Conservation (phyloP, 2,329 filamentous ascomycete species). For the Tolypocladium cylindrosporum region DNA sequence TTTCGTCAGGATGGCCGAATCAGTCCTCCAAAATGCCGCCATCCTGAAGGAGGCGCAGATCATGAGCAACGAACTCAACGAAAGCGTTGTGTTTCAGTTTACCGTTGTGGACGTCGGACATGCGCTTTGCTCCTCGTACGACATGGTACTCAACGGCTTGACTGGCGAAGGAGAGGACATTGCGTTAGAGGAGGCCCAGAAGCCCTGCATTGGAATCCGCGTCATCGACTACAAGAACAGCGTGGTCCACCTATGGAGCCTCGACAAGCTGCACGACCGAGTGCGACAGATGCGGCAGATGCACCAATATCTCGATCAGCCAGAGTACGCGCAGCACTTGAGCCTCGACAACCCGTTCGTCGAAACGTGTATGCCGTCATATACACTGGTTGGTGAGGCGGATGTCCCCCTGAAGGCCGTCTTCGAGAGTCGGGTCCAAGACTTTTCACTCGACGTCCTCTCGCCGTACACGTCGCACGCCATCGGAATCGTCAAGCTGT, state of each 20-base stretch:
- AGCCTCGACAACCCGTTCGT: conserved; percentile 88
- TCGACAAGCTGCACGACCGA: conserved; percentile 82
- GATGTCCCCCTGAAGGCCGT: conserved; percentile 89
- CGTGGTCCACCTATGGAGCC: conserved; percentile 86
- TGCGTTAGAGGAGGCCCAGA: conserved; percentile 68
- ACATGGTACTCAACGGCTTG: conserved; percentile 88
- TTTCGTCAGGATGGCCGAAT: conserved; percentile 90
- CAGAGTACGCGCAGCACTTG: conserved; percentile 89
- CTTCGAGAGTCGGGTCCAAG: conserved; percentile 88
- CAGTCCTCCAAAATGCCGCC: conserved; percentile 77
- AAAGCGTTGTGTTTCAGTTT: conserved; percentile 90
- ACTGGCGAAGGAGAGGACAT: conserved; percentile 76
- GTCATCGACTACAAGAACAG: conserved; percentile 83
- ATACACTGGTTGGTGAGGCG: conserved; percentile 84
- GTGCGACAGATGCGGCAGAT: conserved; percentile 91
- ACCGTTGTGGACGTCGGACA: conserved; percentile 84
- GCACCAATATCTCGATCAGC: conserved; percentile 91
- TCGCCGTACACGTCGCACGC: conserved; percentile 89
- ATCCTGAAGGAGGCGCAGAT: conserved; percentile 92
- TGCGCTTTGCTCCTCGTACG: conserved; percentile 84
- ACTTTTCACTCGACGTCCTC: conserved; percentile 82
- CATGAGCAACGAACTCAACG: conserved; percentile 94
- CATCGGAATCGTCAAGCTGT: conserved; percentile 82
- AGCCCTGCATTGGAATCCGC: conserved; percentile 83
- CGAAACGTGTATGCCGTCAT: conserved; percentile 83